phyloP scores from a whole-genome alignment of 169 alveolate genomes.

The Besnoitia besnoiti region DNA sequence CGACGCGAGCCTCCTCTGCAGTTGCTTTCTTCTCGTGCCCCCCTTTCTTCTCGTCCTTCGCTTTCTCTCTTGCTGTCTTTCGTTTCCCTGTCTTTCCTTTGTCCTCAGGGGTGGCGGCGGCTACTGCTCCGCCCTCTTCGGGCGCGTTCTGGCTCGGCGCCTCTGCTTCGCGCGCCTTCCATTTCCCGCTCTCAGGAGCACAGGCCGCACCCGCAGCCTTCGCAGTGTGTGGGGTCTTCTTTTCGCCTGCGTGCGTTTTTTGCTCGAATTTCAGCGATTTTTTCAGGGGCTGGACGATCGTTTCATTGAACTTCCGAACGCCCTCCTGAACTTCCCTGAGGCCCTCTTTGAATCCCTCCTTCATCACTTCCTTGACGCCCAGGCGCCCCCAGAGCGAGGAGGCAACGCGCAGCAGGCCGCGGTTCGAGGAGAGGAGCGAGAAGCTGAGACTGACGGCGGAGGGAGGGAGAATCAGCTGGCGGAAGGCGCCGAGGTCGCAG shows the following conservation, averaged over 20 bases:
- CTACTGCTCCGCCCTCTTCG: too few species aligned
- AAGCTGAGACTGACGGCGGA: slow-evolving; percentile 33
- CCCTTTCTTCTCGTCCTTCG: background rate
- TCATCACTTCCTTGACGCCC: background rate
- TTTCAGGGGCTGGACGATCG: background rate
- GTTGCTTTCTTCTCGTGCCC: background rate
- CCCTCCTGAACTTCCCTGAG: slow-evolving; percentile 33
- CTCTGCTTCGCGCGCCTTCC: too few species aligned
- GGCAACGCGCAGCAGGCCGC: slow-evolving; percentile 20
- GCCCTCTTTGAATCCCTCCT: background rate
- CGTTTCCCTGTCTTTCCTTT: too few species aligned
- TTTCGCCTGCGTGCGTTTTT: background rate
- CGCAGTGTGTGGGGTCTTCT: background rate
- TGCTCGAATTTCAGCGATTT: background rate
- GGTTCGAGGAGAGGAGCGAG: slow-evolving; percentile 12
- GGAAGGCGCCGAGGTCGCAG: slow-evolving; percentile 58
- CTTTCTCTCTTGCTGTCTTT: background rate
- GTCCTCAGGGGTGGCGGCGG: too few species aligned
- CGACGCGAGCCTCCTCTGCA: too few species aligned
- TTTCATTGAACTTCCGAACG: background rate
- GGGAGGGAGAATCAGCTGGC: slow-evolving; percentile 59
- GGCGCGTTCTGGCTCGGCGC: too few species aligned
- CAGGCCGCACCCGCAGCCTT: background rate
- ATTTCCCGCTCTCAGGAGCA: too few species aligned
- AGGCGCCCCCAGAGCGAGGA: background rate